Percentiles rank a stretch among this genome's conserved stretches.
These are phyloP conservation scores for Rhizophagus prolifer DNA, from an alignment of 192 early-diverging fungal genomes.

Conservation along the genomic window DNA sequence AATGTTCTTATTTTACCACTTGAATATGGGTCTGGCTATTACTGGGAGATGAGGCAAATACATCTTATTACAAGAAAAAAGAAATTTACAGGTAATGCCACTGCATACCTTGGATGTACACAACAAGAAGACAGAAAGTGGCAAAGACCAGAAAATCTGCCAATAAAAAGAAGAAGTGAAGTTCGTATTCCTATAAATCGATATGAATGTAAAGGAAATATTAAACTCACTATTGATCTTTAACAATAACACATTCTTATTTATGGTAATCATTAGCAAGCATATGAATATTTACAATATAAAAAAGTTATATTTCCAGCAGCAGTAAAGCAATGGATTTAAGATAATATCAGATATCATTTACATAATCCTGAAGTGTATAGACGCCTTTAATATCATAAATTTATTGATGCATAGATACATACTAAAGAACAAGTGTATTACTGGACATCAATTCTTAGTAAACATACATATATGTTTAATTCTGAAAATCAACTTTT, in stretches of 20 bases:
- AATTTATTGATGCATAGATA: no score
- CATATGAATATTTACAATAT: no score
- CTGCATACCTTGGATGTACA: background rate
- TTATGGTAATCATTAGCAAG: no score
- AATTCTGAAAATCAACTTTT: constrained; percentile 4
- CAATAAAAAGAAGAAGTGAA: constrained; percentile 8
- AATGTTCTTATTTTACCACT: background rate
- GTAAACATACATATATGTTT: constrained; percentile 6
- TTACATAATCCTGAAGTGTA: no score
- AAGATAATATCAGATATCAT: no score
- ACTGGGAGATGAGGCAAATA: background rate
- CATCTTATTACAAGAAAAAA: constrained; percentile 1
- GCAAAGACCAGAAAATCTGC: background rate
- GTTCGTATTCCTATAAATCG: constrained; percentile 5
- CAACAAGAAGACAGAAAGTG: background rate
- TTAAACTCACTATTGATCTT: constrained; percentile 9
- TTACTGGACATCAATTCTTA: background rate
- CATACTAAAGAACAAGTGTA: constrained; percentile 3
- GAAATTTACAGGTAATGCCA: background rate
- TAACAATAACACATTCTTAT: background rate
- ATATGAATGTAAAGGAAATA: constrained; percentile 7
- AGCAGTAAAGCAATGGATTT: no score
- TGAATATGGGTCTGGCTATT: constrained; percentile 12
- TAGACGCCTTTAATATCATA: no score
- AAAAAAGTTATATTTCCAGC: no score